Percentiles rank a stretch among this genome's conserved stretches.
phyloP scores from a whole-genome alignment of 306 rosid genomes.

The cucumber (Cucumis sativus) region DNA sequence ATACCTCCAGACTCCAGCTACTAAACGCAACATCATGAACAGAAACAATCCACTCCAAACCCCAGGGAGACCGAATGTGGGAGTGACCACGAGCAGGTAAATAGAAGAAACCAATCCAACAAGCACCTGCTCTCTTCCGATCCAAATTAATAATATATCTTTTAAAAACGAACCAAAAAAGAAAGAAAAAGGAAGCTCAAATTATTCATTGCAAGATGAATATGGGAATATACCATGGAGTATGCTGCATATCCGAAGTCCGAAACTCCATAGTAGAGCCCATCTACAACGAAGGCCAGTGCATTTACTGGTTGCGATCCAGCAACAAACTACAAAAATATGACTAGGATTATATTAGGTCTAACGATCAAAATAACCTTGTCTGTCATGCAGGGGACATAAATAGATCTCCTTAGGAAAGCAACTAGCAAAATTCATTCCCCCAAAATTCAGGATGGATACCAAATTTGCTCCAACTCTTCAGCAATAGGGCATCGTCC shows the following conservation, averaged over 20 bases:
- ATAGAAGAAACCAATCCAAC: constrained; percentile 55
- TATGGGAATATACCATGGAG: constrained; percentile 55
- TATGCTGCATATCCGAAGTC: constrained; percentile 87
- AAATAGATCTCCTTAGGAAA: background rate
- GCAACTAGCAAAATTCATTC: background rate
- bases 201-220: constrained; percentile 5
- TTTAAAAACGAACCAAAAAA: background rate
- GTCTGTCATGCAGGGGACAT: background rate
- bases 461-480: background rate
- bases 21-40: constrained; percentile 76
- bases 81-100: constrained; percentile 55
- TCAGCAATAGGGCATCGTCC: background rate
- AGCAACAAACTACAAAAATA: constrained; percentile 67
- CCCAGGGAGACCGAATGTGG: constrained; percentile 72
- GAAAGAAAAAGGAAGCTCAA: background rate
- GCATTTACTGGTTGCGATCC: constrained; percentile 95
- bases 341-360: constrained; percentile 12
- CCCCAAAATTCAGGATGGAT: background rate
- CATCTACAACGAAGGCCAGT: constrained; percentile 85
- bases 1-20: constrained; percentile 82
- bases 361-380: background rate
- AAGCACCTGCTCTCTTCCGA: constrained; percentile 30
- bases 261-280: constrained; percentile 88
- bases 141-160: constrained; percentile 4
- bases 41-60: constrained; percentile 84